Evolutionary conservation across 495 filamentous ascomycete species (phyloP), one percentile per base, ranked within the genome.

Genomic region (Trichoderma reesei): DNA sequence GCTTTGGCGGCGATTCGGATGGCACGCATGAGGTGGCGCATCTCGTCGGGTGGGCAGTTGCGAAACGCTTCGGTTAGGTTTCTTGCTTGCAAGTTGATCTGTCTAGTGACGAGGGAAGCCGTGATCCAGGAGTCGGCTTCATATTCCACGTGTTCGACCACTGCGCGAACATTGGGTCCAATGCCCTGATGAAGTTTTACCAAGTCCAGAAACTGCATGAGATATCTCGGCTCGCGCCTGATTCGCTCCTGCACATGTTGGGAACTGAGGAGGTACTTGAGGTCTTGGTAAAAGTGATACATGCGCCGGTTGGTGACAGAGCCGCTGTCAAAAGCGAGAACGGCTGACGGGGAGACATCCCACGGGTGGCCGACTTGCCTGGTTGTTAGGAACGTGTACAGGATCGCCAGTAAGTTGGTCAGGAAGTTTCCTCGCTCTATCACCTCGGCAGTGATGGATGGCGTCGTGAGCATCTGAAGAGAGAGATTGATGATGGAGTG

Each of bases 401-500:
- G 79, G 64, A 98, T 97, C 16, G 94, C 89, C 83, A 96, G 91
- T 18, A 98, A 83, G 66, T 89, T 96, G 3, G 92, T 96, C 31
- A 98, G 78, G 72, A 98, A 96, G 74, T 99, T 98, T n/a, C 92
- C 94, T 42, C 92, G 85, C 65, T 92, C 86, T 3, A 98, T 90
- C 51, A 96, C 89, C 74, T 99, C 94, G 64, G 90, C 88, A 0
- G 92, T 97, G 69, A 98, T 98, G 3, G 92, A 94, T 3, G 94
- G 91, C 0, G 94, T 96, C 0, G 94, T 98, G 56, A 99, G 79
- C 85, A 98, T 96, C 70, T 99, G 94, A 54, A 97, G 72, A 0
- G 92, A 96, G 56, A 98, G 83, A 70, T 96, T 97, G 78, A 99
- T 95, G 70, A 99, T 98, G 3, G 94, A 98, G 72, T 97, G 92